Evolutionary conservation across 169 alveolate genomes (phyloP).

Genomic region (Theileria parva): DNA sequence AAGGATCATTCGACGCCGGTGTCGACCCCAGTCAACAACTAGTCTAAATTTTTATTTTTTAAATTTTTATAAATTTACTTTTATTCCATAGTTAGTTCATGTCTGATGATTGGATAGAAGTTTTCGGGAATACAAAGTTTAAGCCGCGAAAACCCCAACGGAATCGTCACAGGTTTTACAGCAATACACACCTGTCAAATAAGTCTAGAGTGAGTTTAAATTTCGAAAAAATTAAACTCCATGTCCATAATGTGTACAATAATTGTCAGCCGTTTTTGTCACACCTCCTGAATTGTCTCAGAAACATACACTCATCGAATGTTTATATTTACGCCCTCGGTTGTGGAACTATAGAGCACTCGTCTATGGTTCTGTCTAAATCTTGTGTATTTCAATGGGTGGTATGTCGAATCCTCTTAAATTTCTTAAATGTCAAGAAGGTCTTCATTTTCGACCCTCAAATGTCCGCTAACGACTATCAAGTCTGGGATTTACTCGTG

Average conservation of each 20-base stretch:
- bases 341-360: conserved; percentile 51
- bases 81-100: neutral
- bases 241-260: conserved; percentile 13
- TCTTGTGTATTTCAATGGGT: conserved; percentile 46
- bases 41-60: neutral
- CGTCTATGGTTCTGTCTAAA: conserved; percentile 29
- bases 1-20: neutral
- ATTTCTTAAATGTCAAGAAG: neutral
- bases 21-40: conserved; percentile 6
- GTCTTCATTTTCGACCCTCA: conserved; percentile 62
- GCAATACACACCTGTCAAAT: neutral
- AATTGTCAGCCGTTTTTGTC: conserved; percentile 13
- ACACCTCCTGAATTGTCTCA: neutral
- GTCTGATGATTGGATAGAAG: conserved; percentile 17
- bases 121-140: conserved; percentile 23
- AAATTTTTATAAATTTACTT: neutral
- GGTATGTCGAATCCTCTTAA: conserved; percentile 26
- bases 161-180: neutral
- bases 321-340: conserved; percentile 59
- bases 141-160: neutral
- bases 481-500: conserved; percentile 37
- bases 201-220: neutral
- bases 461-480: conserved; percentile 49
- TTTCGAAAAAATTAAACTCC: neutral
- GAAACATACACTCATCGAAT: neutral